Percentiles rank a stretch among this genome's conserved stretches.
phyloP scores from a whole-genome alignment of 2,329 filamentous ascomycete species.

The Berkeleyomyces basicola region DNA sequence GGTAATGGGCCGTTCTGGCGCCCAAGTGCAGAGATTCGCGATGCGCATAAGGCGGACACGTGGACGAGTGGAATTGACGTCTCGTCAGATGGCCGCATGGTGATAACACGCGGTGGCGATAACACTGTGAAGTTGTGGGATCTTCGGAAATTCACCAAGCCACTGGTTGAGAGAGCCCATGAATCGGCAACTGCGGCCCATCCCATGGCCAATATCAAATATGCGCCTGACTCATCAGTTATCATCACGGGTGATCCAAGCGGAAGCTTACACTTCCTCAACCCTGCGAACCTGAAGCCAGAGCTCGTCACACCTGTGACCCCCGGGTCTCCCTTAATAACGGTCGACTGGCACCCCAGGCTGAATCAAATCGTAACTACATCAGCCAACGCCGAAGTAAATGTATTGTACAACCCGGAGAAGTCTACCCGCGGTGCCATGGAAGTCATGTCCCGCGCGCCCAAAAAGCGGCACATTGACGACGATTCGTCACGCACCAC shows the following conservation, averaged over 20 bases:
- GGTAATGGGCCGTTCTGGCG: slow-evolving; percentile 75
- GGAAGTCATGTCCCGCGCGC: slow-evolving; percentile 78
- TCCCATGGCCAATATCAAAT: slow-evolving; percentile 72
- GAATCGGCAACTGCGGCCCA: slow-evolving; percentile 70
- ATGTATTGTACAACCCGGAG: slow-evolving; percentile 79
- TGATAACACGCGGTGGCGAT: slow-evolving; percentile 82
- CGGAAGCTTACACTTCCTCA: slow-evolving; percentile 81
- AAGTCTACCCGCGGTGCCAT: slow-evolving; percentile 68
- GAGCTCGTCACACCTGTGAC: slow-evolving; percentile 85
- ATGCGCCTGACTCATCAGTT: slow-evolving; percentile 67
- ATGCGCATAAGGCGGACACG: slow-evolving; percentile 66
- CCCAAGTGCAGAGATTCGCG: slow-evolving; percentile 65
- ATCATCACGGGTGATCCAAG: slow-evolving; percentile 79
- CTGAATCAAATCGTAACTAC: slow-evolving; percentile 94
- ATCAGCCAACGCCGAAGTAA: slow-evolving; percentile 78
- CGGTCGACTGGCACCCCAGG: slow-evolving; percentile 80
- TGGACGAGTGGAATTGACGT: slow-evolving; percentile 91
- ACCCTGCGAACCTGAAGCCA: slow-evolving; percentile 72
- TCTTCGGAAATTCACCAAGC: slow-evolving; percentile 82
- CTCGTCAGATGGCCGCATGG: slow-evolving; percentile 74
- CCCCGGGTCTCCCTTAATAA: slow-evolving; percentile 63
- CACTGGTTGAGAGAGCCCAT: slow-evolving; percentile 65
- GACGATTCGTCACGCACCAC: slow-evolving; percentile 80
- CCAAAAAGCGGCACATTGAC: slow-evolving; percentile 89
- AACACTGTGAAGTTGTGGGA: slow-evolving; percentile 94